Conservation (phyloP, 495 filamentous ascomycete species). For the Aspergillus kassunensis region DNA sequence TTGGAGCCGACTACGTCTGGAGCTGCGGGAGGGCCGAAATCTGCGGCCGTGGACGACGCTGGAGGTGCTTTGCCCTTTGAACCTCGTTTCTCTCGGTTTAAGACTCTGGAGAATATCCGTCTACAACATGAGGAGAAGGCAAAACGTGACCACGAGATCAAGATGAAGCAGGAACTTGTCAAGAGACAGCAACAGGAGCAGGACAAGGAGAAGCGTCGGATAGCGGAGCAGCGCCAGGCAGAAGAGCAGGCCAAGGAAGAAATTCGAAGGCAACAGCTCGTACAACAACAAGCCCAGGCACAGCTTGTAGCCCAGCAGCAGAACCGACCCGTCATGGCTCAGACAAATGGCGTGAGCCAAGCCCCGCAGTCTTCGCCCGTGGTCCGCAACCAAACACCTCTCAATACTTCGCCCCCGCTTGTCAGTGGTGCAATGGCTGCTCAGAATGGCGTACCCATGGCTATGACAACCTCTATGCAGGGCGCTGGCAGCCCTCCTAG, state of each 20-base stretch:
- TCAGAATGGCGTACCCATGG: conserved; percentile 68
- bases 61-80: conserved; percentile 68
- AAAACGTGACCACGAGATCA: conserved; percentile 59
- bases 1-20: conserved; percentile 56
- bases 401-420: conserved; percentile 71
- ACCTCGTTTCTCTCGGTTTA: conserved; percentile 85
- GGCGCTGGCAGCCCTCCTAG: conserved; percentile 69
- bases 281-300: conserved; percentile 49
- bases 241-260: conserved; percentile 48
- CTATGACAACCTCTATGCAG: conserved; percentile 70
- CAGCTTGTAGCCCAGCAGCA: conserved; percentile 47
- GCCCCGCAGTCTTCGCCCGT: conserved; percentile 74
- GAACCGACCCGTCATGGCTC: conserved; percentile 41
- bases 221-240: conserved; percentile 43
- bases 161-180: conserved; percentile 51
- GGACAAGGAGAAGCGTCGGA: conserved; percentile 40
- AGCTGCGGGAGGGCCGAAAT: conserved; percentile 53
- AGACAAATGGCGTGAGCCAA: conserved; percentile 61
- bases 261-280: conserved; percentile 39
- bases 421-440: conserved; percentile 51
- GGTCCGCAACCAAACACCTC: conserved; percentile 74
- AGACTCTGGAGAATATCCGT: conserved; percentile 81
- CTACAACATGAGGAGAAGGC: conserved; percentile 67
- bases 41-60: conserved; percentile 69
- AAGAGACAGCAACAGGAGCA: conserved; percentile 48